These are phyloP conservation scores for Vaucheria bursata DNA, from an alignment of 352 stramenopile species.

Conservation along the genomic window DNA sequence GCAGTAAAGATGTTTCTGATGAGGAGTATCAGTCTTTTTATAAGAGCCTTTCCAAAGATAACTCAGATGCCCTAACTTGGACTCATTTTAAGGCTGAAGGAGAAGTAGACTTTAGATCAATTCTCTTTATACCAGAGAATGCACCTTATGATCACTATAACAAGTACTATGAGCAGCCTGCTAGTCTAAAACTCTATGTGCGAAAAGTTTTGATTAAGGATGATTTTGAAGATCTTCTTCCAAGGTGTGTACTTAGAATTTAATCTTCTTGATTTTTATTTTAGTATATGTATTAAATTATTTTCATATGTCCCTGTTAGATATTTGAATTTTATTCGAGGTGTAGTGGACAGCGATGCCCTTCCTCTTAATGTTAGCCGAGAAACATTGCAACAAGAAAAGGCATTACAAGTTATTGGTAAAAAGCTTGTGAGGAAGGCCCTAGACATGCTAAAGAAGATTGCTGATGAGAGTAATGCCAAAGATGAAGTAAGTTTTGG, in stretches of 20 bases:
- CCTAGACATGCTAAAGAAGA: slow-evolving; percentile 93
- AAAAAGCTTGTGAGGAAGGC: slow-evolving; percentile 99
- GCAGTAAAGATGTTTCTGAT: slow-evolving; percentile 89
- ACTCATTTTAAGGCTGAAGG: slow-evolving; percentile 99
- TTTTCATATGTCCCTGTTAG: slow-evolving; percentile 13
- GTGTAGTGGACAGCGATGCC: slow-evolving; percentile 97
- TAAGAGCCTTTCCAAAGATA: slow-evolving; percentile 73
- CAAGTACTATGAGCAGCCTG: slow-evolving; percentile 61
- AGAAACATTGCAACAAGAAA: slow-evolving; percentile 98
- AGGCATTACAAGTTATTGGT: slow-evolving; percentile 93
- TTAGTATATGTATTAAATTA: background rate
- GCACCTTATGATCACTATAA: slow-evolving; percentile 63
- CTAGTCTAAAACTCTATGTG: slow-evolving; percentile 92
- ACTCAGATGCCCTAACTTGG: slow-evolving; percentile 80
- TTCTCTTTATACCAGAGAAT: slow-evolving; percentile 88
- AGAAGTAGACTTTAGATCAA: slow-evolving; percentile 99
- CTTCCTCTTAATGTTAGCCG: slow-evolving; percentile 98
- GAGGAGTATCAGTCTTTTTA: slow-evolving; percentile 99
- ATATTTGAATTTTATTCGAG: slow-evolving; percentile 98
- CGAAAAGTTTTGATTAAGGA: slow-evolving; percentile 97
- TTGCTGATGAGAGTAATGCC: slow-evolving; percentile 52
- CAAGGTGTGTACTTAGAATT: slow-evolving; percentile 46
- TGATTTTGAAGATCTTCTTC: slow-evolving; percentile 93
- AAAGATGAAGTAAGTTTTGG: slow-evolving; percentile 39
- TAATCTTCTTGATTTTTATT: background rate